A percentile compares a stretch with the other conserved stretches of the same genome.
Evolutionary conservation across 768 basidiomycete genomes (phyloP).

Genomic region (Boletus insuetus): DNA sequence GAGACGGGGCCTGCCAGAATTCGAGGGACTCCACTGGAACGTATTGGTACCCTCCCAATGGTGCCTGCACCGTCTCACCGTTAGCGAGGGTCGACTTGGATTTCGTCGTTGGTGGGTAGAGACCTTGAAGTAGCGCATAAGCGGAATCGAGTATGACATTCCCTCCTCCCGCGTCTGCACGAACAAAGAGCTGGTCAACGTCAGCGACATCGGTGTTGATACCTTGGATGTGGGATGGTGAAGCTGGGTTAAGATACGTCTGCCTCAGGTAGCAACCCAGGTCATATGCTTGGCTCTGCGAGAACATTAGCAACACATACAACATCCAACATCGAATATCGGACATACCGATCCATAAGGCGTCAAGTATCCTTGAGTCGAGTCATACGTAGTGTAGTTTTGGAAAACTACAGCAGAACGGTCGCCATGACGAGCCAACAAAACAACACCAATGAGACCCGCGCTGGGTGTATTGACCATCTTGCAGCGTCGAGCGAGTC

Average conservation of each 20-base stretch:
- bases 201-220: slow-evolving; percentile 65
- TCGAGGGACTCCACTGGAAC: slow-evolving; percentile 63
- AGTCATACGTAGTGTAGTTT: slow-evolving; percentile 68
- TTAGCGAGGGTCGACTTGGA: slow-evolving; percentile 72
- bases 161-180: slow-evolving; percentile 79
- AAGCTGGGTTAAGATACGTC: slow-evolving; percentile 60
- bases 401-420: slow-evolving; percentile 60
- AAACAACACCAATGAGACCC: slow-evolving; percentile 64
- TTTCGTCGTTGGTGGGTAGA: slow-evolving; percentile 71
- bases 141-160: slow-evolving; percentile 81
- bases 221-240: slow-evolving; percentile 64
- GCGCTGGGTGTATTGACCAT: slow-evolving; percentile 28
- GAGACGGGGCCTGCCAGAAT: slow-evolving; percentile 51
- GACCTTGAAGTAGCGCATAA: slow-evolving; percentile 77
- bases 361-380: slow-evolving; percentile 61
- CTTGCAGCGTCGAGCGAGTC: not conserved
- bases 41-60: slow-evolving; percentile 86
- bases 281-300: slow-evolving; percentile 50
- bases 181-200: slow-evolving; percentile 66
- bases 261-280: slow-evolving; percentile 59
- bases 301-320: not conserved
- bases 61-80: slow-evolving; percentile 64
- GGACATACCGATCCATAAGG: slow-evolving; percentile 66
- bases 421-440: slow-evolving; percentile 77
- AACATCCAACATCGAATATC: slow-evolving; percentile 11